phyloP scores from a whole-genome alignment of 176 grass and related monocot genomes.

The Juncus effusus region DNA sequence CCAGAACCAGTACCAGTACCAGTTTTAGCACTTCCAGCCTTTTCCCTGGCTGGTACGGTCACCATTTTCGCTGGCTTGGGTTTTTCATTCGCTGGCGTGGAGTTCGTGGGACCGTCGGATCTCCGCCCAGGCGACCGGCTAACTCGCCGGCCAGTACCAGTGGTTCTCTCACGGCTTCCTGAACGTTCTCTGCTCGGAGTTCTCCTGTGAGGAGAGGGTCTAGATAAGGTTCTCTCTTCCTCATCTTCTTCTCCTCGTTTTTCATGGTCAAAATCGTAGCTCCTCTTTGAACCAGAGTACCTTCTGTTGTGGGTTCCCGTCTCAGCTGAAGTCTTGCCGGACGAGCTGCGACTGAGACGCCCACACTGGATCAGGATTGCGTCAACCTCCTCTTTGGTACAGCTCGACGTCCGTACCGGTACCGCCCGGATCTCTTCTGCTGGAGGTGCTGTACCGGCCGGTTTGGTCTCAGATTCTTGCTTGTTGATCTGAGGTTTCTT shows the following conservation, averaged over 20 bases:
- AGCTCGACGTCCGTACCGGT: constrained; percentile 63
- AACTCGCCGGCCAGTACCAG: constrained; percentile 46
- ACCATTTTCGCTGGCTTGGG: constrained; percentile 74
- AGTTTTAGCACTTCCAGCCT: constrained; percentile 25
- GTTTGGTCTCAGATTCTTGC: constrained; percentile 3
- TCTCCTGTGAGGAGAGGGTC: constrained; percentile 66
- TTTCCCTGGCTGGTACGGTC: constrained; percentile 63
- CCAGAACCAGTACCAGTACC: constrained; percentile 21
- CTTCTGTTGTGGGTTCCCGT: constrained; percentile 34
- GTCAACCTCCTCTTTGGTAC: constrained; percentile 83
- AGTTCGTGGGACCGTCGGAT: constrained; percentile 24
- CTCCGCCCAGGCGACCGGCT: constrained; percentile 63
- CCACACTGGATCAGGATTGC: constrained; percentile 94
- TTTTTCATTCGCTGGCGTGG: constrained; percentile 10
- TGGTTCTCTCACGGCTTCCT: constrained; percentile 49
- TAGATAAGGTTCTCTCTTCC: constrained; percentile 34
- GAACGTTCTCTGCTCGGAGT: constrained; percentile 72
- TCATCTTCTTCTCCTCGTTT: constrained; percentile 41
- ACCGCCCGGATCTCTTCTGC: constrained; percentile 35
- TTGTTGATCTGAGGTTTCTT: constrained; percentile 29
- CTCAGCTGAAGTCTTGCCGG: constrained; percentile 50
- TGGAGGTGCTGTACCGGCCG: not conserved
- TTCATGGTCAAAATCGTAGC: constrained; percentile 81
- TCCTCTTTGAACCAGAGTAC: constrained; percentile 79
- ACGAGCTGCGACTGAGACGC: constrained; percentile 90